phyloP scores from a whole-genome alignment of 1,284 basidiomycete genomes.

The Ceratobasidium sp. region DNA sequence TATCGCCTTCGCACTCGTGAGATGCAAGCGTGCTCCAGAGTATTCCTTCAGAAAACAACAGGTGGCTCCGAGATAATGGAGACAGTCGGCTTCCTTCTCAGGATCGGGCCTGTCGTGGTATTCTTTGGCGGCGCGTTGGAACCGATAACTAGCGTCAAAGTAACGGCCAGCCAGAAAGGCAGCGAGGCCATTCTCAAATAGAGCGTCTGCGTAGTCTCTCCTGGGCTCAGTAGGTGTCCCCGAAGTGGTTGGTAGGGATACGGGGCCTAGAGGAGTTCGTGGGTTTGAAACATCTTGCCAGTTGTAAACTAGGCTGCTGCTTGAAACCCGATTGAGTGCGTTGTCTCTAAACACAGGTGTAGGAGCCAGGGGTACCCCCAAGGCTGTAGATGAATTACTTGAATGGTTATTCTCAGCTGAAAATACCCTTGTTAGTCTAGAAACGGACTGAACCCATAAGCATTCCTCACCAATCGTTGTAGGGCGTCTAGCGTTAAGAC shows the following conservation, averaged over 20 bases:
- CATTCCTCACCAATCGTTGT: no score
- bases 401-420: no score
- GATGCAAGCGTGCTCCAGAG: neutral
- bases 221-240: neutral
- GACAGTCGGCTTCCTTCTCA: slow-evolving; percentile 20
- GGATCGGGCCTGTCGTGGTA: slow-evolving; percentile 11
- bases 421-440: no score
- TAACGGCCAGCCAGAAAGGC: slow-evolving; percentile 28
- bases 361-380: no score
- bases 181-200: neutral
- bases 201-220: neutral
- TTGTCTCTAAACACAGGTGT: no score
- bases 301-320: neutral
- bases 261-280: no score
- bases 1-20: neutral
- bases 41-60: slow-evolving; percentile 18
- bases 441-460: no score
- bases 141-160: slow-evolving; percentile 10
- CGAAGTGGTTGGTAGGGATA: no score
- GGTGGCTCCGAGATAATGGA: slow-evolving; percentile 18
- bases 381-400: no score
- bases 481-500: no score
- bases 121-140: slow-evolving; percentile 25
- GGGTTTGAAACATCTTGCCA: no score
- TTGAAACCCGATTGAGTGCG: no score